Percentiles rank a stretch among this genome's conserved stretches.
phyloP scores from a whole-genome alignment of 2,329 filamentous ascomycete species.

The Diatrype stigma region DNA sequence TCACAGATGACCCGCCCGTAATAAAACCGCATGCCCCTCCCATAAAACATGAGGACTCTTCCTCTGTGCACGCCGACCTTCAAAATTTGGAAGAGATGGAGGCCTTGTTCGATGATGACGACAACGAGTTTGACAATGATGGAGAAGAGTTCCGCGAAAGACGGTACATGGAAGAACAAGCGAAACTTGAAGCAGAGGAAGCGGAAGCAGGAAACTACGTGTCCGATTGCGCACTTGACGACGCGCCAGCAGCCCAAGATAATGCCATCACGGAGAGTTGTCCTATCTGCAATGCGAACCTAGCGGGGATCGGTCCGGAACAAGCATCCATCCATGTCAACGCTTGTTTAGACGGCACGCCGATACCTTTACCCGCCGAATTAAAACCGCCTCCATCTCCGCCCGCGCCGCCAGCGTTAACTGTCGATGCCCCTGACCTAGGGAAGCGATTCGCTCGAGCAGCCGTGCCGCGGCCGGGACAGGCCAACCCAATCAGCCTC shows the following conservation, averaged over 20 bases:
- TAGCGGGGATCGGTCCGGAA: constrained; percentile 58
- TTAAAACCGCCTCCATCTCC: constrained; percentile 33
- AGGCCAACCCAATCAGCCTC: constrained; percentile 71
- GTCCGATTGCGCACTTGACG: constrained; percentile 29
- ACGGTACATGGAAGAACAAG: constrained; percentile 73
- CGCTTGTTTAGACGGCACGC: constrained; percentile 80
- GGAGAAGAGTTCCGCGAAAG: constrained; percentile 64
- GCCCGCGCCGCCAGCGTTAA: constrained; percentile 21
- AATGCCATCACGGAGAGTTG: constrained; percentile 47
- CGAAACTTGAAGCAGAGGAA: constrained; percentile 58
- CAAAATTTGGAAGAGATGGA: constrained; percentile 45
- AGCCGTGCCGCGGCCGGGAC: constrained; percentile 70
- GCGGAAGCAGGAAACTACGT: constrained; percentile 42
- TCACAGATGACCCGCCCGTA: constrained; percentile 22
- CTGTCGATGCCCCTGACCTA: constrained; percentile 34
- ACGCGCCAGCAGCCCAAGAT: constrained; percentile 16
- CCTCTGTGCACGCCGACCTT: constrained; percentile 29
- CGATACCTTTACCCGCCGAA: constrained; percentile 48
- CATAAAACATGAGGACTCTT: constrained; percentile 17
- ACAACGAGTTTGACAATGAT: constrained; percentile 44
- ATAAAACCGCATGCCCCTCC: constrained; percentile 12
- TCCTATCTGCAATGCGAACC: constrained; percentile 69
- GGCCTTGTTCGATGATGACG: constrained; percentile 50
- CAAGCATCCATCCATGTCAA: constrained; percentile 85
- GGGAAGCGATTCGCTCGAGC: constrained; percentile 63